Evolutionary conservation across 176 grass and related monocot genomes (phyloP).

Genomic region (Echinochloa phyllopogon): DNA sequence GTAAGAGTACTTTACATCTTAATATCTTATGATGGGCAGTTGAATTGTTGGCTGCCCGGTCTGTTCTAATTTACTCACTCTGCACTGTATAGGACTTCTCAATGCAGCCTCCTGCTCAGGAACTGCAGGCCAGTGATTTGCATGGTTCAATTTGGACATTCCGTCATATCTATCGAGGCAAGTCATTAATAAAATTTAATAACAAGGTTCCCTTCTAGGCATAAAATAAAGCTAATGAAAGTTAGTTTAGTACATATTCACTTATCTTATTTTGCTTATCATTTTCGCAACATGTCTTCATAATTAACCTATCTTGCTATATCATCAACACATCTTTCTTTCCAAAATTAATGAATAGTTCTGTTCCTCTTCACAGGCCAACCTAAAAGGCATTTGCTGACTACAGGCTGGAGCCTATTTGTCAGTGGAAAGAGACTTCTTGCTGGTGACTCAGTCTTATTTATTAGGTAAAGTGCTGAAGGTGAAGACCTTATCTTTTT

Average conservation of each 20-base stretch:
- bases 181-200: slow-evolving; percentile 9
- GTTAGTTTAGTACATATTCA: slow-evolving; percentile 19
- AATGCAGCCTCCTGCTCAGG: slow-evolving; percentile 76
- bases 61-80: slow-evolving; percentile 17
- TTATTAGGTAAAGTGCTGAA: slow-evolving; percentile 66
- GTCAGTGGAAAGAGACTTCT: slow-evolving; percentile 79
- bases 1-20: slow-evolving; percentile 48
- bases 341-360: slow-evolving; percentile 19
- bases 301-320: slow-evolving; percentile 8
- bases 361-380: slow-evolving; percentile 64
- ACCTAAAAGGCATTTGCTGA: slow-evolving; percentile 85
- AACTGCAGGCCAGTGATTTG: slow-evolving; percentile 74
- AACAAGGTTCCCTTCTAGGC: neutral
- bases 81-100: slow-evolving; percentile 62
- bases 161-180: slow-evolving; percentile 79
- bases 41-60: slow-evolving; percentile 14
- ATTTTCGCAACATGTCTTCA: slow-evolving; percentile 15
- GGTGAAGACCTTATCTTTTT: slow-evolving; percentile 18
- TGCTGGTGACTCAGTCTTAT: slow-evolving; percentile 84
- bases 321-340: neutral
- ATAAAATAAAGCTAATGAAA: slow-evolving; percentile 35
- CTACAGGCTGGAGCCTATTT: slow-evolving; percentile 89
- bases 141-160: slow-evolving; percentile 76
- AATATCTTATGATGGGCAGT: neutral
- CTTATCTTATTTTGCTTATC: slow-evolving; percentile 17